phyloP scores from a whole-genome alignment of 805 yeast species.

The Candida peoriensis region DNA sequence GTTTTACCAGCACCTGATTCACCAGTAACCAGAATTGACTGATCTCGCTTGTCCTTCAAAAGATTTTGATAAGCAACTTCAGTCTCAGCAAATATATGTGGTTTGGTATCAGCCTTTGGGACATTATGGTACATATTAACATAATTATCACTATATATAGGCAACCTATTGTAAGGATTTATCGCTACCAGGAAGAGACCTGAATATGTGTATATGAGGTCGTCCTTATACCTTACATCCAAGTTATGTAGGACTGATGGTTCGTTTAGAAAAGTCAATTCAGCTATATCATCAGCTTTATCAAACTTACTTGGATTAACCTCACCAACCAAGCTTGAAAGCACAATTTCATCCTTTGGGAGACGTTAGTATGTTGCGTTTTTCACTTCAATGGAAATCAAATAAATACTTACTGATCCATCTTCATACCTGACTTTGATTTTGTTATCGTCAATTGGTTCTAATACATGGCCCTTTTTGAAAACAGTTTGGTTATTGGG shows the following conservation, averaged over 20 bases:
- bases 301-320: slow-evolving; percentile 91
- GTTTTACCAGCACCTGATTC: slow-evolving; percentile 99
- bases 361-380: slow-evolving; percentile 4
- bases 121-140: slow-evolving; percentile 50
- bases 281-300: slow-evolving; percentile 92
- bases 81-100: slow-evolving; percentile 89
- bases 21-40: slow-evolving; percentile 94
- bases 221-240: slow-evolving; percentile 68
- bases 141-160: slow-evolving; percentile 60
- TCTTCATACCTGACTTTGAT: slow-evolving; percentile 37
- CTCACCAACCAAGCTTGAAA: slow-evolving; percentile 44
- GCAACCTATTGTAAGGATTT: slow-evolving; percentile 78
- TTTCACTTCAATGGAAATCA: not conserved
- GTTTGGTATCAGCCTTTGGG: slow-evolving; percentile 47
- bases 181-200: slow-evolving; percentile 94
- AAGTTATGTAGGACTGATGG: slow-evolving; percentile 91
- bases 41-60: slow-evolving; percentile 65
- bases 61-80: slow-evolving; percentile 81
- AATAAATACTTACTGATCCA: slow-evolving; percentile 25
- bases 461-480: slow-evolving; percentile 54
- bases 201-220: slow-evolving; percentile 85
- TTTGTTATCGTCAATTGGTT: slow-evolving; percentile 30
- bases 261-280: slow-evolving; percentile 87
- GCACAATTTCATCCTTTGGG: slow-evolving; percentile 30
- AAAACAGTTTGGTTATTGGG: slow-evolving; percentile 56